Evolutionary conservation across 2,329 filamentous ascomycete species (phyloP), one percentile per base, ranked within the genome.

Genomic region (Cladobotryum mycophilum): DNA sequence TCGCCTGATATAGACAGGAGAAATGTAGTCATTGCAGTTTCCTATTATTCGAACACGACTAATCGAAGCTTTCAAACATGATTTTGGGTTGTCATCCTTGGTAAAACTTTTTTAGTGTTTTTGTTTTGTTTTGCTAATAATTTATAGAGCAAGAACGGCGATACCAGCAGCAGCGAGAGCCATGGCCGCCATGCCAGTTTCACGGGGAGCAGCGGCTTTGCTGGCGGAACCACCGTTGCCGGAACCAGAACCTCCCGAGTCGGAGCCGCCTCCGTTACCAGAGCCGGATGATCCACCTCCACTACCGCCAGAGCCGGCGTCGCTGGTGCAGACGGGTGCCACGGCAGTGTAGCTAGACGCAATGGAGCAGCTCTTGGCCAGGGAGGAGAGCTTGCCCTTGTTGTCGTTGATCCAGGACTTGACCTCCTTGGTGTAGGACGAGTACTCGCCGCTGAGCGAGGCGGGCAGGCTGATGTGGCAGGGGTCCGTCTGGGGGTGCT

Each of bases 381-480:
- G 58, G 14, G 58, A 60, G 11, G 45, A 48, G 55, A 69, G 56
- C 33, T 61, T 55, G 47, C 54, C 56, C 51, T 55, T 44, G 61
- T 67, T 59, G 35, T 54, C 41, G 17, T 49, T 49, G 58, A 62
- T 63, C 67, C 69, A 71, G 2, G 56, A 59, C 9, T 55, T 17
- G 34, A 66, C 49, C 53, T 63, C 48, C 45, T 57, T 58, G 56
- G 56, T 62, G 63, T 69, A 71, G 53, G 56, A 60, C 20, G 56
- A 52, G 59, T 64, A 69, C 40, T 65, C 56, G 30, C 51, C 56
- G 57, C 55, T 61, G 35, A 70, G 61, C 57, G 58, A 61, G 18
- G 54, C 37, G n/a, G 69, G 65, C 6, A 60, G 50, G 49, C 51
- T 61, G 60, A 65, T 61, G 54, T 51, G 17, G 66, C 68, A 70